Conservation (phyloP, 495 filamentous ascomycete genomes). For the Tuber aestivum region DNA sequence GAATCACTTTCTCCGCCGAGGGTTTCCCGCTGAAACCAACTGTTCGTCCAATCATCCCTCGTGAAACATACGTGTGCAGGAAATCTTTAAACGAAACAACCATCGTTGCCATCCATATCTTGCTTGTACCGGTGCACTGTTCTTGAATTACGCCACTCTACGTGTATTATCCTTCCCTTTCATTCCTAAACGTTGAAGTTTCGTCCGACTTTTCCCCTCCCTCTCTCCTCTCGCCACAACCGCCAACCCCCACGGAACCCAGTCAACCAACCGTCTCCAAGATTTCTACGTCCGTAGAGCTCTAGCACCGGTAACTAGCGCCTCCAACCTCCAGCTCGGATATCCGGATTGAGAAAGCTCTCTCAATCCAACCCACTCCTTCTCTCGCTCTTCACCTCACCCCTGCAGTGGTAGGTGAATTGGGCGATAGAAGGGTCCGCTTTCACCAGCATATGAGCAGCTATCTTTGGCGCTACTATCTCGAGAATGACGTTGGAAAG, state of each 20-base stretch:
- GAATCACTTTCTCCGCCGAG: background rate
- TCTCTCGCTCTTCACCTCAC: conserved; percentile 28
- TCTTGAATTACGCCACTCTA: conserved; percentile 6
- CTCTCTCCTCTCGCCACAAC: conserved; percentile 9
- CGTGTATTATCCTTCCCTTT: conserved; percentile 29
- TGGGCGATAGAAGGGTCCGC: conserved; percentile 28
- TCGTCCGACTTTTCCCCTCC: conserved; percentile 8
- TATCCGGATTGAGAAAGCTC: conserved; percentile 25
- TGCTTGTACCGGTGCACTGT: background rate
- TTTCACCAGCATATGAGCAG: conserved; percentile 74
- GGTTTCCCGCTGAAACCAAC: background rate
- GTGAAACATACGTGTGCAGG: background rate
- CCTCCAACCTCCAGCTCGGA: background rate
- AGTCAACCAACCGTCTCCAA: background rate
- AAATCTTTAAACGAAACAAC: background rate
- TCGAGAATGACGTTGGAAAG: conserved; percentile 89
- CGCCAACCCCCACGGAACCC: background rate
- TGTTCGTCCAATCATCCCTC: background rate
- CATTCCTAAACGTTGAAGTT: conserved; percentile 3
- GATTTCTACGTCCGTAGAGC: background rate
- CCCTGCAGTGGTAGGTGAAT: conserved; percentile 31
- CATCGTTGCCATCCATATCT: background rate
- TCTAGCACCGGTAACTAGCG: conserved; percentile 9
- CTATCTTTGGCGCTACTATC: conserved; percentile 89
- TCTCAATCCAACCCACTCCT: conserved; percentile 25